These are phyloP conservation scores for Castanopsis chinensis DNA, from an alignment of 306 rosid genomes.

Conservation along the genomic window DNA sequence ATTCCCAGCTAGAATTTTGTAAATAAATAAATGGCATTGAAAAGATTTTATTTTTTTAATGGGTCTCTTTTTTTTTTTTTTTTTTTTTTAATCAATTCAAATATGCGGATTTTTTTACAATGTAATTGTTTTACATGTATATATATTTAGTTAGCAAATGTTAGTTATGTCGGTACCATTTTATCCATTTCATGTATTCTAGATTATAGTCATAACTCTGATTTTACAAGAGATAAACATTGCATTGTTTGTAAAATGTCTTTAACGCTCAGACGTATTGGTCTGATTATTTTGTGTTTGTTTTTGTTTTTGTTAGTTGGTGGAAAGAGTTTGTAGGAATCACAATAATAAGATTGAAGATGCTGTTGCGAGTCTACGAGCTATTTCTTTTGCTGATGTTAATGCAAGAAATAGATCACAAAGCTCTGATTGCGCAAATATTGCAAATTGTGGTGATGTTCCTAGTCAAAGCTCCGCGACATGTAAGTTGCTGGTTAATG, in stretches of 20 bases:
- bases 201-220: too few species aligned
- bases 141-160: neutral
- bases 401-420: constrained; percentile 15
- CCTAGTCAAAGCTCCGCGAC: constrained; percentile 20
- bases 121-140: neutral
- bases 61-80: neutral
- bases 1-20: neutral
- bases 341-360: constrained; percentile 25
- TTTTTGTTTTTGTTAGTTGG: constrained; percentile 17
- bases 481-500: constrained; percentile 12
- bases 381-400: constrained; percentile 13
- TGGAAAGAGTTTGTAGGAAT: constrained; percentile 27
- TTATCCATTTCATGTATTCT: neutral
- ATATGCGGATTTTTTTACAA: neutral
- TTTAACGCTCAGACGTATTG: neutral
- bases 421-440: constrained; percentile 4
- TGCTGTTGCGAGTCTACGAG: constrained; percentile 23
- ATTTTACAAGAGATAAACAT: neutral
- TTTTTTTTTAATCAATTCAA: neutral
- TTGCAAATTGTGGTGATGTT: constrained; percentile 8
- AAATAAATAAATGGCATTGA: neutral
- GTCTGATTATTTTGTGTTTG: neutral
- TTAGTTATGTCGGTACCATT: neutral
- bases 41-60: neutral
- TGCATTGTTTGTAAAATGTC: neutral